Conservation (phyloP, 169 alveolate genomes). For the Plasmodium coatneyi region DNA sequence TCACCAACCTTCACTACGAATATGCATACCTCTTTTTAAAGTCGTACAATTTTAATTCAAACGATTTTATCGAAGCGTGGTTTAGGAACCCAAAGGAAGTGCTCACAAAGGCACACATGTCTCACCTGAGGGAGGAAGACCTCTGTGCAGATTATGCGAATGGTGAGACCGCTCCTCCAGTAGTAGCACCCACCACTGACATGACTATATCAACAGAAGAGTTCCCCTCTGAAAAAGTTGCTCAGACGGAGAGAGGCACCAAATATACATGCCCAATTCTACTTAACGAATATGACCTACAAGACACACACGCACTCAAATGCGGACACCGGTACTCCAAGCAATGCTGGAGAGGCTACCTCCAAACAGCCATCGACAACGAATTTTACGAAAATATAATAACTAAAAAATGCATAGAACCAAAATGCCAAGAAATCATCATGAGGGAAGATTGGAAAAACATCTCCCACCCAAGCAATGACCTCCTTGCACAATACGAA, state of each 20-base stretch:
- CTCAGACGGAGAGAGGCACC: background rate
- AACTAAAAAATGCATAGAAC: conserved; percentile 21
- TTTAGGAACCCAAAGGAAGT: conserved; percentile 31
- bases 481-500: conserved; percentile 4
- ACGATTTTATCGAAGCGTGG: conserved; percentile 45
- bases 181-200: too few species aligned
- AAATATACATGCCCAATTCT: conserved; percentile 36
- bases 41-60: conserved; percentile 36
- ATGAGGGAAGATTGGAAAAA: conserved; percentile 44
- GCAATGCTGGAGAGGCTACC: conserved; percentile 33
- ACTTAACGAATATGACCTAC: conserved; percentile 3
- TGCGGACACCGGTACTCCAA: conserved; percentile 66
- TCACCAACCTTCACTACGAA: conserved; percentile 20
- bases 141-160: background rate
- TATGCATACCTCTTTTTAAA: conserved; percentile 52
- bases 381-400: conserved; percentile 44
- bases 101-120: background rate
- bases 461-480: background rate
- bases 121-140: conserved; percentile 20
- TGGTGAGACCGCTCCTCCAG: background rate
- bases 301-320: conserved; percentile 30
- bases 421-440: conserved; percentile 4
- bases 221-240: background rate
- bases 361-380: conserved; percentile 12
- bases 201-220: background rate